Percentiles rank a stretch among this genome's conserved stretches.
Conservation (phyloP, 1,139 yeast species). For the Sugiyamaella grinbergsii region DNA sequence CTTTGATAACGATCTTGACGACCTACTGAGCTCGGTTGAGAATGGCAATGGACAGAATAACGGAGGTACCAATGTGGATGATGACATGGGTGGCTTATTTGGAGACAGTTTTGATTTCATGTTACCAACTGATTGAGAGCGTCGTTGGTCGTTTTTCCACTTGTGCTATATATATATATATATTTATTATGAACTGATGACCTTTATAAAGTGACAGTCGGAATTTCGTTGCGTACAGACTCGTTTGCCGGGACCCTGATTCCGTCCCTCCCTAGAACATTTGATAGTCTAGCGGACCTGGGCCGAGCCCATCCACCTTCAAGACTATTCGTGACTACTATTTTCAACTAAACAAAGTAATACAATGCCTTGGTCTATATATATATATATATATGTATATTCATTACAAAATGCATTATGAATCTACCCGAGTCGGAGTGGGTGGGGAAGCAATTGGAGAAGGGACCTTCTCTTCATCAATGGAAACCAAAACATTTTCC, state of each 20-base stretch:
- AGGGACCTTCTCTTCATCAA: neutral
- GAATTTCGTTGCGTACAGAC: no score
- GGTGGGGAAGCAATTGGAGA: neutral
- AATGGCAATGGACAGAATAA: constrained; percentile 12
- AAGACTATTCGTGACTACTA: no score
- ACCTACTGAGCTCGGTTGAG: constrained; percentile 17
- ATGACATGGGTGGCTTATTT: constrained; percentile 31
- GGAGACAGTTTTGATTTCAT: constrained; percentile 37
- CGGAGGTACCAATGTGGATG: constrained; percentile 16
- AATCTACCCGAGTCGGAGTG: constrained; percentile 2
- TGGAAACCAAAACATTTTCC: neutral
- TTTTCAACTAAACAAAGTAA: no score
- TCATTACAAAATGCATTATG: constrained; percentile 5
- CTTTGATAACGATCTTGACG: constrained; percentile 22
- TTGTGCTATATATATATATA: neutral
- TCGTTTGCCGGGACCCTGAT: no score
- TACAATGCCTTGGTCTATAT: neutral
- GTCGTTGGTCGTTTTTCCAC: no score
- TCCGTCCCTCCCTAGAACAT: no score
- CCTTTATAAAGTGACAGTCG: no score
- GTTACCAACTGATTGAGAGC: constrained; percentile 20
- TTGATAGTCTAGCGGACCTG: neutral
- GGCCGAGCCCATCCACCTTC: constrained; percentile 3
- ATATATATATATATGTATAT: neutral
- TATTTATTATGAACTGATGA: constrained; percentile 16